Evolutionary conservation across 352 stramenopile species (phyloP), one percentile per base, ranked within the genome.

Genomic region (Phytophthora hibernalis): DNA sequence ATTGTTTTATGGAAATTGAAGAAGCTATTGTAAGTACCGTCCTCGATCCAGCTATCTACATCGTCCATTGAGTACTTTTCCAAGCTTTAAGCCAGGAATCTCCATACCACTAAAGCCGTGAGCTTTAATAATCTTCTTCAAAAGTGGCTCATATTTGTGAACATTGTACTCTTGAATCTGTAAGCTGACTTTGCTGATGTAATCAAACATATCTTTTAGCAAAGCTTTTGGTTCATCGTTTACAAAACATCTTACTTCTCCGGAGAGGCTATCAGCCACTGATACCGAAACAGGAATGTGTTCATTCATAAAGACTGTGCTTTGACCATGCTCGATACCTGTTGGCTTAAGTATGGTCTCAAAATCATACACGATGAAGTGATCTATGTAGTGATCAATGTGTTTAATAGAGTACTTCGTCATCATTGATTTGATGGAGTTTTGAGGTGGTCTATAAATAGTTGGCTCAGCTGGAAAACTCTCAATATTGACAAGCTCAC

Each of bases 321-420:
- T 54, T 15, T 31, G 30, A 15, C 51, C n/a, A 35, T 55, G 18
- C 53, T 59, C 3, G 59, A 44, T 16, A 53, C 55, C 5, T n/a
- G 60, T 52, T 33, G 61, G 63, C 20, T 72, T 61, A 28, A 54
- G 47, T n/a, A 54, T 54, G 2, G 53, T 40, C 40, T 60, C 38
- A 33, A 50, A 61, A 12, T 61, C 53, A 61, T 61, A 61, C 2
- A 43, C 37, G 5, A 43, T 18, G 13, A 10, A 43, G 13, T 43
- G 42, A 53, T 61, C 54, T 2, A 47, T 20, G 43, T 53, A 61
- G 11, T 61, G 54, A 18, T 54, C 21, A 1, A n/a, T 33, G 28
- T 28, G 13, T 30, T 61, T 61, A 13, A 61, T 61, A 3, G 28
- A 53, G 10, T 61, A 61, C 35, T 75, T 65, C 35, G 4, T 57